Evolutionary conservation across 1,284 basidiomycete genomes (phyloP), one percentile per base, ranked within the genome.

Genomic region (Tylopilus sp.): DNA sequence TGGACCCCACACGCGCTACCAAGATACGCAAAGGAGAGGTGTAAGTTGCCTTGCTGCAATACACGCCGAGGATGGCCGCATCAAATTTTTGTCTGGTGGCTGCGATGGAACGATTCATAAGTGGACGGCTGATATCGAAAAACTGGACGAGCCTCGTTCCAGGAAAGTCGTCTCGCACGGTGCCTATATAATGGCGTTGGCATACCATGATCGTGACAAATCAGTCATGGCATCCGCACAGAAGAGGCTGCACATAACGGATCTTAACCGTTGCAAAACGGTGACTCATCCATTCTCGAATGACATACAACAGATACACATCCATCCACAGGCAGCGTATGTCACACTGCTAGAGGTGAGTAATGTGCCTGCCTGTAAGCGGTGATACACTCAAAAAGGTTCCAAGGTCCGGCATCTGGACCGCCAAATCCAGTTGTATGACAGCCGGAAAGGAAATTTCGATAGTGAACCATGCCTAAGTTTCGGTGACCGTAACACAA

Each of bases 331-430:
- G 54, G 70, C 68, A 48, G 69, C 71, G 19, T 65, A 72, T 52
- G 57, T 82, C 52, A 71, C 75, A 28, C 63, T 79, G 39, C 65
- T 82, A 24, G 81, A 82, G 72, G 80, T 76, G 52, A 61, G 75
- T 64, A 51, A 50, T 55, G 52, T 57, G 22, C 55, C 36, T 46
- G 40, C 36, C 49, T 59, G 60, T 43, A 52, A 46, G 48, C 25
- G 60, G 49, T 52, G 48, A 55, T 56, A n/a, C 43, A 43, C 53
- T 55, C 40, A 61, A 52, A 52, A 45, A 33, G 43, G 35, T 53
- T 50, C 32, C 53, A 61, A 81, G 80, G 72, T 81, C 50, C 71
- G 76, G 54, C 76, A 81, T 59, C 68, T 78, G 52, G 75, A 79
- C 57, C 62, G 66, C 41, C 80, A 82, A 63, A 69, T 82, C 14